Evolutionary conservation across 1,284 basidiomycete genomes (phyloP), one percentile per base, ranked within the genome.

Genomic region (Ceratobasidium sp.): DNA sequence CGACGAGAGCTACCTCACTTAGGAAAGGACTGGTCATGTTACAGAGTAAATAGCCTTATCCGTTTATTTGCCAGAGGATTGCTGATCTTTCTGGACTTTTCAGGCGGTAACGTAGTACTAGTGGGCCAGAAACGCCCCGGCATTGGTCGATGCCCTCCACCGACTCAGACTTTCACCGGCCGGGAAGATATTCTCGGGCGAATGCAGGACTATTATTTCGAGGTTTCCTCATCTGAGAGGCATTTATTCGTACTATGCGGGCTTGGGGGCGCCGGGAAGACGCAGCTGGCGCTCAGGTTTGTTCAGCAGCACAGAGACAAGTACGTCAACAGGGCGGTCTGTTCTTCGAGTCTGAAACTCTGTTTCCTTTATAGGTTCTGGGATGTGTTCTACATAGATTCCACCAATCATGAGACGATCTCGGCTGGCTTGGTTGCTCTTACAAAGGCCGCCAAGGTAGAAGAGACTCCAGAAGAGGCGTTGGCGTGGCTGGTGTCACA

Each of bases 401-500:
- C 65, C 11, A 69, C 36, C 22, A 56, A 51, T 8, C 14, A 15
- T 9, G 27, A 69, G 17, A 57, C 65, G 6, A 69, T 57, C n/a
- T 8, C 19, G 22, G 36, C 33, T 1, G 33, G 45, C 14, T 27
- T 69, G 15, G n/a, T 9, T 17, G 5, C 19, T 2, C n/a, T 69
- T 27, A 51, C 65, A 11, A n/a, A 41, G 14, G 27, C 31, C 4
- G 53, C 51, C 17, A 69, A 56, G 4, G 65, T 36, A 8, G 53
- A 36, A 2, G 8, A 54, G n/a, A 45, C 29, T n/a, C n/a, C 31
- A 31, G 56, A 50, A 27, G 36, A 59, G 50, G 64, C 74, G 29
- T 8, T 75, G 19, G n/a, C 29, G 27, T 57, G 74, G 74, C 45
- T 67, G n/a, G 64, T 64, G 48, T 29, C 22, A 24, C 48, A 69